These are phyloP conservation scores for Albifimbria verrucaria DNA, from an alignment of 2,329 filamentous ascomycete genomes.

Conservation along the genomic window DNA sequence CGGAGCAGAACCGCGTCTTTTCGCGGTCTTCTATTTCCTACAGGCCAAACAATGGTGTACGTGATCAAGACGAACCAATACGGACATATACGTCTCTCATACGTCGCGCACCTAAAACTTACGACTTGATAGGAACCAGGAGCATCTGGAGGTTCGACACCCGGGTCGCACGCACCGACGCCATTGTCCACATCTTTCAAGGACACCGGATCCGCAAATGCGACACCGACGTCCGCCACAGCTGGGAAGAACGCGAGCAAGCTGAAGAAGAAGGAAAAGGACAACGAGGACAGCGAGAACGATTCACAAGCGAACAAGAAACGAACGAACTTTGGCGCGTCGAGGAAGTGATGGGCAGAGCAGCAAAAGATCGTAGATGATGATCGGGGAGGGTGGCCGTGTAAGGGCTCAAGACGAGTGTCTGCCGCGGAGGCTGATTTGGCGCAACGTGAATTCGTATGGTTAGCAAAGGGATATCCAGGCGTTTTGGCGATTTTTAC, in stretches of 20 bases:
- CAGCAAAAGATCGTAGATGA: not conserved
- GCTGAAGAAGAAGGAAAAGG: constrained; percentile 51
- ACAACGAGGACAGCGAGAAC: constrained; percentile 56
- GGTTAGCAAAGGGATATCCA: too few species aligned
- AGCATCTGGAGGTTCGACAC: constrained; percentile 39
- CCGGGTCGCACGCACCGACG: constrained; percentile 48
- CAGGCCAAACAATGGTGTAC: constrained; percentile 39
- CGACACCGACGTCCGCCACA: constrained; percentile 53
- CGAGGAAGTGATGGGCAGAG: constrained; percentile 39
- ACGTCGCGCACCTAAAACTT: too few species aligned
- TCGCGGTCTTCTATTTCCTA: constrained; percentile 63
- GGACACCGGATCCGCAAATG: constrained; percentile 46
- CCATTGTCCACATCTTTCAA: constrained; percentile 54
- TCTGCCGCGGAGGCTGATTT: not conserved
- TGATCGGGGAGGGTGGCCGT: not conserved
- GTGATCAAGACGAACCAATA: too few species aligned
- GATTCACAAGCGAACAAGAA: constrained; percentile 52
- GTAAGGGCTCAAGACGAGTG: not conserved
- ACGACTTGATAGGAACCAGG: constrained; percentile 31
- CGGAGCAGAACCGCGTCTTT: constrained; percentile 73
- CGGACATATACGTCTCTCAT: too few species aligned
- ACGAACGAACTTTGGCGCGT: constrained; percentile 55
- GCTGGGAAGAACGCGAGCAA: constrained; percentile 44
- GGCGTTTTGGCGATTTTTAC: too few species aligned
- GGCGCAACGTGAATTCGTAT: too few species aligned